Percentiles rank a stretch among this genome's conserved stretches.
phyloP scores from a whole-genome alignment of 2,329 filamentous ascomycete genomes.

The Elsinoe batatas region DNA sequence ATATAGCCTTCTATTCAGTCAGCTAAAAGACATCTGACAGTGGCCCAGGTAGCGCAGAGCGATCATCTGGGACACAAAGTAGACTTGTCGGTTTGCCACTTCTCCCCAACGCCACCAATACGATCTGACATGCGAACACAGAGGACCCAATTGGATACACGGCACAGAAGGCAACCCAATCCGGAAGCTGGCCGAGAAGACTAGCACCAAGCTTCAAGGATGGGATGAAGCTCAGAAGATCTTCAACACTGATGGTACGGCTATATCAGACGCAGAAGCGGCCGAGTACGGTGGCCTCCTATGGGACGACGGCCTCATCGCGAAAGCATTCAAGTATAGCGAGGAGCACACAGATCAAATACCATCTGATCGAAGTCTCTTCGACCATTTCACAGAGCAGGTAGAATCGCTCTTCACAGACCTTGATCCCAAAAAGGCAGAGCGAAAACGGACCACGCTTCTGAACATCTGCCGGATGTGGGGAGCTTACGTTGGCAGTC shows the following conservation, averaged over 20 bases:
- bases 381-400: slow-evolving; percentile 47
- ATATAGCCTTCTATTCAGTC: slow-evolving; percentile 25
- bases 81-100: slow-evolving; percentile 28
- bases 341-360: slow-evolving; percentile 48
- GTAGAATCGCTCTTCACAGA: slow-evolving; percentile 35
- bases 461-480: slow-evolving; percentile 53
- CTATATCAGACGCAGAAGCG: slow-evolving; percentile 36
- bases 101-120: background rate
- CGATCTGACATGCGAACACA: slow-evolving; percentile 21
- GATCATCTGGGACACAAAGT: slow-evolving; percentile 37
- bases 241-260: slow-evolving; percentile 47
- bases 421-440: slow-evolving; percentile 28
- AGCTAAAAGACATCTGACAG: slow-evolving; percentile 2
- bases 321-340: slow-evolving; percentile 57
- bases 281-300: slow-evolving; percentile 40
- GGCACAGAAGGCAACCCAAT: slow-evolving; percentile 63
- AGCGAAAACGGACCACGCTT: slow-evolving; percentile 38
- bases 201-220: slow-evolving; percentile 43
- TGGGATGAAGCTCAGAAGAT: slow-evolving; percentile 47
- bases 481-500: slow-evolving; percentile 61
- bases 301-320: slow-evolving; percentile 53
- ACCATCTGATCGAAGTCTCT: slow-evolving; percentile 42
- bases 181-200: slow-evolving; percentile 53
- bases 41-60: slow-evolving; percentile 31
- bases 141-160: slow-evolving; percentile 74